Conservation (phyloP, 306 rosid genomes). For the Malus orientalis region DNA sequence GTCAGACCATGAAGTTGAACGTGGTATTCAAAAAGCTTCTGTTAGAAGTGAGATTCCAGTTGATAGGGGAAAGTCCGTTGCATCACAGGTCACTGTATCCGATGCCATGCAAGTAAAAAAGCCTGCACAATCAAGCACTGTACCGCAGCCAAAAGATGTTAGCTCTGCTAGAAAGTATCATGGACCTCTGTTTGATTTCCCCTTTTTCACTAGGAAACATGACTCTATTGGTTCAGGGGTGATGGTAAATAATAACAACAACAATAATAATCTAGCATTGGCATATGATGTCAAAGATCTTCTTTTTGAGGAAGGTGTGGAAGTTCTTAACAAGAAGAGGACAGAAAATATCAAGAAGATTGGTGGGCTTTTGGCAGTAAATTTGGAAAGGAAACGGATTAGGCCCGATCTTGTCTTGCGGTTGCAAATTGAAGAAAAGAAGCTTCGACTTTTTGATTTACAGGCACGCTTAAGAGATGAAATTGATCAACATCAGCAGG, state of each 20-base stretch:
- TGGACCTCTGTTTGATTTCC: slow-evolving; percentile 98
- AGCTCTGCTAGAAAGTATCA: slow-evolving; percentile 70
- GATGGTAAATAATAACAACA: slow-evolving; percentile 52
- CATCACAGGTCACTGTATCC: slow-evolving; percentile 50
- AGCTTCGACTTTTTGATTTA: slow-evolving; percentile 74
- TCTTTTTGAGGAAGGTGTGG: slow-evolving; percentile 83
- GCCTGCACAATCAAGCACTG: slow-evolving; percentile 45
- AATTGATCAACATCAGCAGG: slow-evolving; percentile 95
- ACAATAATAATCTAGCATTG: slow-evolving; percentile 61
- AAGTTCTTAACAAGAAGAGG: slow-evolving; percentile 67
- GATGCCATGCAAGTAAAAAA: slow-evolving; percentile 55
- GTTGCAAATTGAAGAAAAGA: slow-evolving; percentile 93
- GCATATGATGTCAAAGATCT: slow-evolving; percentile 88
- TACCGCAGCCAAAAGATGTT: slow-evolving; percentile 58
- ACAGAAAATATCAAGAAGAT: slow-evolving; percentile 75
- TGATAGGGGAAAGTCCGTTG: slow-evolving; percentile 81
- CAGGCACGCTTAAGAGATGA: slow-evolving; percentile 93
- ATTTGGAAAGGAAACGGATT: slow-evolving; percentile 89
- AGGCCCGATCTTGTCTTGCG: slow-evolving; percentile 88
- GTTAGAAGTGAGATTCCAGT: slow-evolving; percentile 45
- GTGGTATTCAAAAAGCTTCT: slow-evolving; percentile 35
- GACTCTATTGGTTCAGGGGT: slow-evolving; percentile 84
- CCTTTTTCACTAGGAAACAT: slow-evolving; percentile 84
- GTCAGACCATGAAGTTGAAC: slow-evolving; percentile 61
- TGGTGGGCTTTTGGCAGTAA: slow-evolving; percentile 78